These are phyloP conservation scores for Candida sithepensis DNA, from an alignment of 805 yeast species.

Conservation along the genomic window DNA sequence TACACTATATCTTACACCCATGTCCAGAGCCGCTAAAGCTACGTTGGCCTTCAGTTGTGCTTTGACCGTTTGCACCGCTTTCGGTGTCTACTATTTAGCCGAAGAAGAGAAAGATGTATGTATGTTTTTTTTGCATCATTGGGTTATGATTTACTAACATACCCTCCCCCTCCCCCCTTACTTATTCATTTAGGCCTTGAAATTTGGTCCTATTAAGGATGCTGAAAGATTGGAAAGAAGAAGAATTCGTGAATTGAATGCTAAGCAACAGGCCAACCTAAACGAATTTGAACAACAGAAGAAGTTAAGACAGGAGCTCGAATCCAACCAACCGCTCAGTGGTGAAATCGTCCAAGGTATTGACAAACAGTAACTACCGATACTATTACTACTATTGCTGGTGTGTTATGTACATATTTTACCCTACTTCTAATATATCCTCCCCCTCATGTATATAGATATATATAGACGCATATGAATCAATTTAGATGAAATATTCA, in stretches of 20 bases:
- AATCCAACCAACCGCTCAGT: slow-evolving; percentile 58
- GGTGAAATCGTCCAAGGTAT: slow-evolving; percentile 46
- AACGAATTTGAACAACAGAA: slow-evolving; percentile 65
- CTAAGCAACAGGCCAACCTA: slow-evolving; percentile 50
- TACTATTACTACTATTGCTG: too few species aligned
- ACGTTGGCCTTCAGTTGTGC: slow-evolving; percentile 61
- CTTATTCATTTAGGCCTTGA: slow-evolving; percentile 46
- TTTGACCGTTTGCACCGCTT: slow-evolving; percentile 55
- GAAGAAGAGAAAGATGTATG: slow-evolving; percentile 60
- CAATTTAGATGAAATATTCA: too few species aligned
- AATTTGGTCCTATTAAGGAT: slow-evolving; percentile 84
- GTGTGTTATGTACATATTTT: too few species aligned
- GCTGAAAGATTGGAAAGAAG: slow-evolving; percentile 58
- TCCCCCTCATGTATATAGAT: background rate
- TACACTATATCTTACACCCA: too few species aligned
- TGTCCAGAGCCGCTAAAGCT: slow-evolving; percentile 79
- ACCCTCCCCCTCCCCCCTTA: too few species aligned
- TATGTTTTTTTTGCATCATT: slow-evolving; percentile 6
- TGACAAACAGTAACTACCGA: slow-evolving; percentile 19
- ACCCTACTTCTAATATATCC: too few species aligned
- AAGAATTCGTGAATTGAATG: slow-evolving; percentile 29
- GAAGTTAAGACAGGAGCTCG: slow-evolving; percentile 53
- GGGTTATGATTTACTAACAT: too few species aligned
- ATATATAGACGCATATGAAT: too few species aligned
- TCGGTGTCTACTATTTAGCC: slow-evolving; percentile 70